phyloP scores from a whole-genome alignment of 352 stramenopile genomes.

The Peronospora destructor region DNA sequence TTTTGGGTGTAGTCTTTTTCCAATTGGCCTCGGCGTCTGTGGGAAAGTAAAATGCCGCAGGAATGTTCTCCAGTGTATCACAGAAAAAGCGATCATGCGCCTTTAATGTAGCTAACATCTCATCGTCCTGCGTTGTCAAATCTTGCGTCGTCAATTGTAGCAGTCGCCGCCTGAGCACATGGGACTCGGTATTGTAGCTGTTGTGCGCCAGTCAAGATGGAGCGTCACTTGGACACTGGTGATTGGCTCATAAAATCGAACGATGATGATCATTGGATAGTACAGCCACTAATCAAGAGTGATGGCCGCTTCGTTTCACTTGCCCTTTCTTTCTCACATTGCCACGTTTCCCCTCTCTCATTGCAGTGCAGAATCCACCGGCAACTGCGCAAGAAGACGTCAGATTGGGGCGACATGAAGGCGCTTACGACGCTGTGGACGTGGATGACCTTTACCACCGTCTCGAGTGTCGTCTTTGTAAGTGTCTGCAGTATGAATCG shows the following conservation, averaged over 20 bases:
- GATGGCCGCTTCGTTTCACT: conserved; percentile 5
- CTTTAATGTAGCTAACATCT: conserved; percentile 19
- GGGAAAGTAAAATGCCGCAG: conserved; percentile 68
- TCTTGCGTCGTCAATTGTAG: conserved; percentile 28
- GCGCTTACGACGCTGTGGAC: conserved; percentile 22
- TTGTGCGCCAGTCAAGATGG: too few species aligned
- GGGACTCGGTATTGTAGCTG: conserved; percentile 4
- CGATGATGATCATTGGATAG: neutral
- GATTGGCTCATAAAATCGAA: conserved; percentile 19
- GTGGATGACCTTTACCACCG: conserved; percentile 52
- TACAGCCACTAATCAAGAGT: neutral
- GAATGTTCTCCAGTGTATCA: conserved; percentile 67
- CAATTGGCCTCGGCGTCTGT: conserved; percentile 74
- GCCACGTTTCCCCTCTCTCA: neutral
- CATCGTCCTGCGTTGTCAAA: conserved; percentile 2
- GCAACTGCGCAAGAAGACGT: neutral
- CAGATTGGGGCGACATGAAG: conserved; percentile 18
- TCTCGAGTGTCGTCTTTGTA: conserved; percentile 57
- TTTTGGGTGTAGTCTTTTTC: conserved; percentile 60
- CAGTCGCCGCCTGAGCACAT: conserved; percentile 56
- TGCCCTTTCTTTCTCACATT: conserved; percentile 3
- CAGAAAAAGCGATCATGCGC: conserved; percentile 69
- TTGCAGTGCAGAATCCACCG: conserved; percentile 9
- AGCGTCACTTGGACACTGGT: too few species aligned
- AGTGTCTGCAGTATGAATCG: conserved; percentile 9